Evolutionary conservation across 23 red algal species (phyloP).

Genomic region (Rhodosorus marinus): DNA sequence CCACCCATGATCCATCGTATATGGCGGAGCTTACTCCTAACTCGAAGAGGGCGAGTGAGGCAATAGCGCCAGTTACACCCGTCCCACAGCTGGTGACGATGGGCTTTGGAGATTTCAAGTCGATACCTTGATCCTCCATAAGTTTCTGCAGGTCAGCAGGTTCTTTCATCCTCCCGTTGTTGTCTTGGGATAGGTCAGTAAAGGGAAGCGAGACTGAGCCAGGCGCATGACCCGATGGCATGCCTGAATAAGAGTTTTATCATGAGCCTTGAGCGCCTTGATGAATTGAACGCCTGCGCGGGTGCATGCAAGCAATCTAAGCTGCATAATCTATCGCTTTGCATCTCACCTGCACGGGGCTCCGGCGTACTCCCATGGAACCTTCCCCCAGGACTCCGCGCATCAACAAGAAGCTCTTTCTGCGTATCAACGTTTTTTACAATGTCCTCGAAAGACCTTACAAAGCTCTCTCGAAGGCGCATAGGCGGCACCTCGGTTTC

Average conservation of each 20-base stretch:
- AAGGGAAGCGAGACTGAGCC: neutral
- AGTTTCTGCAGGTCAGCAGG: neutral
- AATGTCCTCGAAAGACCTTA: neutral
- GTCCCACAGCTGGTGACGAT: neutral
- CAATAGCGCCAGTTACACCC: neutral
- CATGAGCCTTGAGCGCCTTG: too few species aligned
- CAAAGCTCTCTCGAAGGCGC: too few species aligned
- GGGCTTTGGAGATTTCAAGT: too few species aligned
- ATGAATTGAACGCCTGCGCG: too few species aligned
- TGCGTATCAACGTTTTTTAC: neutral
- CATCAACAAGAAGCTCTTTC: neutral
- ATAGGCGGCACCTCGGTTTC: too few species aligned
- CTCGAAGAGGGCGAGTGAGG: neutral
- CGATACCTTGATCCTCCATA: too few species aligned
- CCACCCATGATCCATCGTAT: neutral
- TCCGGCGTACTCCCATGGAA: neutral
- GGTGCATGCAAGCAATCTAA: too few species aligned
- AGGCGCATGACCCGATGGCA: neutral
- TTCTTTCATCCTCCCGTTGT: neutral
- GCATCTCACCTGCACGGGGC: conserved; percentile 1
- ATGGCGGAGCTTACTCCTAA: neutral
- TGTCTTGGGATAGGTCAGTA: neutral
- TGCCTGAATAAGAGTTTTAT: too few species aligned
- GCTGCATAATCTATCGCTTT: too few species aligned
- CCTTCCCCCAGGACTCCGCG: neutral